phyloP scores from a whole-genome alignment of 305 asterid genomes.

The Rubia peregrina region DNA sequence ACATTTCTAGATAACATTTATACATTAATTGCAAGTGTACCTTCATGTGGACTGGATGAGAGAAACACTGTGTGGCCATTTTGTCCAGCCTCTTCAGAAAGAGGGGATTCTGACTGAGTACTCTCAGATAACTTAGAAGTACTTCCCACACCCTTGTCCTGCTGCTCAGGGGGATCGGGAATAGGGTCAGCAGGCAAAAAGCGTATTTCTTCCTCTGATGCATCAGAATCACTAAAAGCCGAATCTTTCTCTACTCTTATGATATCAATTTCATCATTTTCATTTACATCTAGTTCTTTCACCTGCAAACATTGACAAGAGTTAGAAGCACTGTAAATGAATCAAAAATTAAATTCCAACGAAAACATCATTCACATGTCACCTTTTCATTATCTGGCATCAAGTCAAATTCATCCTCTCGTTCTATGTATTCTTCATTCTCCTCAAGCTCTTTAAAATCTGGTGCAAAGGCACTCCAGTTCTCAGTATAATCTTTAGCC shows the following conservation, averaged over 20 bases:
- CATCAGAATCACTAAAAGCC: conserved; percentile 82
- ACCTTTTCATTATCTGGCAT: conserved; percentile 73
- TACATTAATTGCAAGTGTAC: conserved; percentile 22
- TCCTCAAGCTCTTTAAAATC: conserved; percentile 92
- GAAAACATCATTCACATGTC: conserved; percentile 11
- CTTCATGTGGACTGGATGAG: conserved; percentile 66
- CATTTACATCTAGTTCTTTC: conserved; percentile 57
- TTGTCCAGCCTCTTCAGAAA: conserved; percentile 66
- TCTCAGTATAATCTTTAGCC: conserved; percentile 94
- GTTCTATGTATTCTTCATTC: conserved; percentile 84
- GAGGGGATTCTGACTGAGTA: conserved; percentile 66
- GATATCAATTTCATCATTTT: conserved; percentile 75
- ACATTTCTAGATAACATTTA: conserved; percentile 15
- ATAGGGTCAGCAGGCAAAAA: conserved; percentile 74
- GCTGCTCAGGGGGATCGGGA: conserved; percentile 66
- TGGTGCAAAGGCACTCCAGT: conserved; percentile 98
- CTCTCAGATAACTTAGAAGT: conserved; percentile 53
- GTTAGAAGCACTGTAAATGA: conserved; percentile 12
- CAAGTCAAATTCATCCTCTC: conserved; percentile 88
- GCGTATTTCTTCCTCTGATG: conserved; percentile 64
- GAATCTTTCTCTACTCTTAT: conserved; percentile 56
- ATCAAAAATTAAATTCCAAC: conserved; percentile 7
- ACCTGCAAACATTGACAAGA: conserved; percentile 37
- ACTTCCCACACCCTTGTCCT: conserved; percentile 47
- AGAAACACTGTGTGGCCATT: conserved; percentile 54